These are phyloP conservation scores for Penicillium concentricum DNA, from an alignment of 2,329 filamentous ascomycete genomes.

Conservation along the genomic window DNA sequence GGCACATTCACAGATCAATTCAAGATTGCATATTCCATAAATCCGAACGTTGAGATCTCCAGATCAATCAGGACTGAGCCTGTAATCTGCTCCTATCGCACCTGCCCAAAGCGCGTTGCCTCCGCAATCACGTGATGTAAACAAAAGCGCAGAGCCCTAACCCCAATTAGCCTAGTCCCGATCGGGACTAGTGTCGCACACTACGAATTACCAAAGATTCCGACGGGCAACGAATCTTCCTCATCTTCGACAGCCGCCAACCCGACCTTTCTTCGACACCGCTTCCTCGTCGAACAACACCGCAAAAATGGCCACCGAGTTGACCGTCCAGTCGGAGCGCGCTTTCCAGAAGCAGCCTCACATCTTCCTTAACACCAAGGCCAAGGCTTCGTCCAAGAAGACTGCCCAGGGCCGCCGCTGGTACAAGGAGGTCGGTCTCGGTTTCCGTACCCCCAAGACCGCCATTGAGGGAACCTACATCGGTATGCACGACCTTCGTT, in stretches of 20 bases:
- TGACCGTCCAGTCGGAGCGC: slow-evolving; percentile 99
- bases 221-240: slow-evolving; percentile 38
- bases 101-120: slow-evolving; percentile 30
- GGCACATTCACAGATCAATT: slow-evolving; percentile 7
- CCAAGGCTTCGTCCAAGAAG: slow-evolving; percentile 74
- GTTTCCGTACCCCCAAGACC: slow-evolving; percentile 97
- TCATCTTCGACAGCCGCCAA: slow-evolving; percentile 41
- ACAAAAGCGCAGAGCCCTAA: slow-evolving; percentile 47
- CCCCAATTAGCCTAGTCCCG: slow-evolving; percentile 32
- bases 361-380: slow-evolving; percentile 99
- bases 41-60: neutral
- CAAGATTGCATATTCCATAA: neutral
- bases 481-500: slow-evolving; percentile 65
- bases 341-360: slow-evolving; percentile 99
- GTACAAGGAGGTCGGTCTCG: slow-evolving; percentile 99
- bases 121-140: slow-evolving; percentile 38
- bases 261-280: slow-evolving; percentile 37
- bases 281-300: slow-evolving; percentile 48
- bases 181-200: slow-evolving; percentile 37
- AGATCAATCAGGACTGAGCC: slow-evolving; percentile 2
- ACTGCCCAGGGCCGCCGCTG: slow-evolving; percentile 93
- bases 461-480: slow-evolving; percentile 99
- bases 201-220: slow-evolving; percentile 36
- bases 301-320: slow-evolving; percentile 90
- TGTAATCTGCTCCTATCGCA: slow-evolving; percentile 15